Base-by-base conservation (phyloP, 352 stramenopile species). In the Globisporangium carolinianum region DNA sequence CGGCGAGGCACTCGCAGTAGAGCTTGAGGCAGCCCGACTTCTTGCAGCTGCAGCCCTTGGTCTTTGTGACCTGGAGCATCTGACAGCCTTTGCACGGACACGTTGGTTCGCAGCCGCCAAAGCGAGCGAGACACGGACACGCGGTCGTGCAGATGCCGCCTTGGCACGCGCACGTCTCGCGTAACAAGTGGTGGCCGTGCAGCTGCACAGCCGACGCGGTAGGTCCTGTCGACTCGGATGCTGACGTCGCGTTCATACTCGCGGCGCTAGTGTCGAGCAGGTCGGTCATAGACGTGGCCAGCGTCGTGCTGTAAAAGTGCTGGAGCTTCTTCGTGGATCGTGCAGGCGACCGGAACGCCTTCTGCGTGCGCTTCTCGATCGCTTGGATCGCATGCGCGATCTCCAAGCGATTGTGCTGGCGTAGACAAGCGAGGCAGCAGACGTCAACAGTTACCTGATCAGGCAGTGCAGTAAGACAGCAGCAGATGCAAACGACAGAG, bases 11-110 rank as follows among this genome's bases (percentile, higher is more conserved):
- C 60, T 94, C 84, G 56, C 84, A 94, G 57, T 94, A 94, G 24
- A 98, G 71, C 65, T 99, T 99, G 7, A 99, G 83, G 64, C 96
- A 99, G 58, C 96, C 96, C 9, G 91, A 98, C 57, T 98, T 98
- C 72, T 98, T 98, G 75, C 95, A 98, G 54, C 96, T 98, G 68
- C 96, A 99, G 42, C 82, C 79, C 46, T 81, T 80, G 0, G 68
- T 72, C 55, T 73, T 80, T 56, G 82, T 75, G 43, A 60, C 58
- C 32, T 57, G 55, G 9, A 67, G 62, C 11, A 70, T 67, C 41
- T 65, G 61, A 35, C 77, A 87, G 6, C 73, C 74, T 48, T 69
- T 77, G 55, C 75, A 85, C 43, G 62, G 54, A 46, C 75, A 85
- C 6, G 45, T 51, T 47, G 53, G 15, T 0, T 53, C 60, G 45